Conservation (phyloP, 2,329 filamentous ascomycete species). For the Periglandula ipomoeae region DNA sequence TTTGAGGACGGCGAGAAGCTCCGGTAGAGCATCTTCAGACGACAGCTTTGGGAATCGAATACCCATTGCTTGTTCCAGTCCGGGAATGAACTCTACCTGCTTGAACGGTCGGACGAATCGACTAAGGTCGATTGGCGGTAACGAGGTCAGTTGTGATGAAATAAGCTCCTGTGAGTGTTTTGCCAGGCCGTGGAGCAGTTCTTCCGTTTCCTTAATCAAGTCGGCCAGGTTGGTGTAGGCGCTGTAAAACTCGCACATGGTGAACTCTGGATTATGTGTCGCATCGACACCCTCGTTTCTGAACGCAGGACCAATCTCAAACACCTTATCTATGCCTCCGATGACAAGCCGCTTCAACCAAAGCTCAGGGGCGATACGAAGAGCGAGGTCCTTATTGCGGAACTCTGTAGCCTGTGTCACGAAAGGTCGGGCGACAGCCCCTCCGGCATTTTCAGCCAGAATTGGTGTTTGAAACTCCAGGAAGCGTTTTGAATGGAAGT, state of each 20-base stretch:
- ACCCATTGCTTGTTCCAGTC: constrained; percentile 60
- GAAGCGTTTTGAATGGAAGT: constrained; percentile 63
- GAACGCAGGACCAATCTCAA: constrained; percentile 88
- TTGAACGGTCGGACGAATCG: constrained; percentile 48
- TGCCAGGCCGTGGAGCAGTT: constrained; percentile 54
- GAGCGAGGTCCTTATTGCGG: constrained; percentile 57
- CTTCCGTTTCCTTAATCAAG: constrained; percentile 68
- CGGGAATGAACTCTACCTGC: constrained; percentile 72
- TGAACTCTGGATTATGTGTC: constrained; percentile 96
- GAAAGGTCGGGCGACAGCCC: constrained; percentile 81
- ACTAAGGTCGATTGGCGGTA: constrained; percentile 38
- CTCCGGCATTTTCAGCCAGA: constrained; percentile 72
- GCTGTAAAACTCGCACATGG: constrained; percentile 93
- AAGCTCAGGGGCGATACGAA: constrained; percentile 88
- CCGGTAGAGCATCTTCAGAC: constrained; percentile 42
- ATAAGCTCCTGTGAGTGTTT: constrained; percentile 38
- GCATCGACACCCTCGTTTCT: constrained; percentile 87
- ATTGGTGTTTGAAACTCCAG: constrained; percentile 89
- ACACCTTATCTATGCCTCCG: constrained; percentile 79
- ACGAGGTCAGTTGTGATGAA: constrained; percentile 32
- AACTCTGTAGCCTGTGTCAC: constrained; percentile 71
- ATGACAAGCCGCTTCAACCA: constrained; percentile 90
- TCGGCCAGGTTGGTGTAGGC: constrained; percentile 70
- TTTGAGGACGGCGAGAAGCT: constrained; percentile 42
- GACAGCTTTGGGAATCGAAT: constrained; percentile 56